Evolutionary conservation across 2,329 filamentous ascomycete genomes (phyloP).

Genomic region (Diplocarpon rosae): DNA sequence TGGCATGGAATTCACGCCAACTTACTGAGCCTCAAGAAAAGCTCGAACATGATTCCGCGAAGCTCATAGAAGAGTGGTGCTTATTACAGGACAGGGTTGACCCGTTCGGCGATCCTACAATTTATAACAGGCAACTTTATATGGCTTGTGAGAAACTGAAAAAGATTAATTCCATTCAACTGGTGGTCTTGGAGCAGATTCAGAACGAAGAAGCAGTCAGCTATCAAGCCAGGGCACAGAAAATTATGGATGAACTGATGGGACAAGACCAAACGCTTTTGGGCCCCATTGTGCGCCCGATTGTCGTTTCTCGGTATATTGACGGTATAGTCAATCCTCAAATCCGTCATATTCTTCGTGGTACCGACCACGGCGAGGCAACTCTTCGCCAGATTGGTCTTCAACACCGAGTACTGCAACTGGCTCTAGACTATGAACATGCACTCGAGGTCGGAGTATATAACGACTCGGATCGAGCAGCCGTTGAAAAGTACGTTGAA

Average conservation of each 20-base stretch:
- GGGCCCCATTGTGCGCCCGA: conserved; percentile 18
- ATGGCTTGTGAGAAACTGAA: conserved; percentile 37
- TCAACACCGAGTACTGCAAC: conserved; percentile 42
- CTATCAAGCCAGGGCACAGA: conserved; percentile 38
- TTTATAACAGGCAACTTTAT: conserved; percentile 43
- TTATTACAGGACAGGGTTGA: conserved; percentile 27
- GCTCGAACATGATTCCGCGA: conserved; percentile 30
- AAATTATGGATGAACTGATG: conserved; percentile 30
- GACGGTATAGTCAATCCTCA: conserved; percentile 38
- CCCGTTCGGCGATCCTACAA: conserved; percentile 33
- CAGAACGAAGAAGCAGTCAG: conserved; percentile 39
- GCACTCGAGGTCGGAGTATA: conserved; percentile 41
- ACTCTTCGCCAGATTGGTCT: conserved; percentile 30
- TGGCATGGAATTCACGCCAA: conserved; percentile 33
- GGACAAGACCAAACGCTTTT: conserved; percentile 9
- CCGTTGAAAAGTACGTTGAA: conserved; percentile 39
- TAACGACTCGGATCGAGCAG: conserved; percentile 26
- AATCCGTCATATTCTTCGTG: conserved; percentile 34
- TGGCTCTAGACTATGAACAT: conserved; percentile 44
- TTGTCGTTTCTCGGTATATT: conserved; percentile 37
- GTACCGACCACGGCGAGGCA: conserved; percentile 9
- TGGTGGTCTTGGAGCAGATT: conserved; percentile 42
- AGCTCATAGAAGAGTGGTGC: conserved; percentile 36
- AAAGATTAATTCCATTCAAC: conserved; percentile 40
- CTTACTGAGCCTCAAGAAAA: conserved; percentile 29